Evolutionary conservation across 202 grass and related monocot genomes (phyloP), one percentile per base, ranked within the genome.

Genomic region (Carex sylvatica): DNA sequence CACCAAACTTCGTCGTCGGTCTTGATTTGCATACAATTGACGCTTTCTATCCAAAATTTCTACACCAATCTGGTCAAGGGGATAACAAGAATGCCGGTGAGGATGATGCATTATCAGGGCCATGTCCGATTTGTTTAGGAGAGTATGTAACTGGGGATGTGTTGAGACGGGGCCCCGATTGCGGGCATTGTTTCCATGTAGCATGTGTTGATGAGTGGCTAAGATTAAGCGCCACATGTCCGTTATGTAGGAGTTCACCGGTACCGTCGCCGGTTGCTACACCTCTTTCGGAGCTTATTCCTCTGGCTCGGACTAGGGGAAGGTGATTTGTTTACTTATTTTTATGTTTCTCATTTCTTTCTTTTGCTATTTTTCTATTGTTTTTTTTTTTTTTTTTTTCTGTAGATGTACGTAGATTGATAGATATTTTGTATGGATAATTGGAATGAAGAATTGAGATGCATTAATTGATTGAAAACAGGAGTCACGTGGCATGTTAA

Each of bases 91-190:
- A 65, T 26, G 59, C 6, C 11, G 22, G 6, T 9, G 73, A 5
- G 4, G 33, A 23, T 2, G 20, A 12, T 15, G 58, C 4, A 42
- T 33, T 62, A 10, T 68, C 23, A 0, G 81, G 68, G 10, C 80
- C 83, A 20, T 92, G 92, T 71, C 87, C 88, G 38, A 92, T 94
- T 80, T 92, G 92, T 83, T 88, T 94, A 23, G 90, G 71, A 44
- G 92, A 94, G 68, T 90, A 88, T 65, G 84, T 65, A 14, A 18
- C 23, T 58, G 84, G 52, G 6, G 86, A 90, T 60, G 61, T 79
- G 61, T 80, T 94, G 20, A 86, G 92, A 36, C 76, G 82, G 19
- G 90, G 84, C 3, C 78, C 86, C 5, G 82, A 87, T 24, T 93
- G 91, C 73, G 82, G 87, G 73, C 91, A 93, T 76, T 83, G 40